Evolutionary conservation across 768 basidiomycete species (phyloP), one percentile per base, ranked within the genome.

Genomic region (Mycena alexandri): DNA sequence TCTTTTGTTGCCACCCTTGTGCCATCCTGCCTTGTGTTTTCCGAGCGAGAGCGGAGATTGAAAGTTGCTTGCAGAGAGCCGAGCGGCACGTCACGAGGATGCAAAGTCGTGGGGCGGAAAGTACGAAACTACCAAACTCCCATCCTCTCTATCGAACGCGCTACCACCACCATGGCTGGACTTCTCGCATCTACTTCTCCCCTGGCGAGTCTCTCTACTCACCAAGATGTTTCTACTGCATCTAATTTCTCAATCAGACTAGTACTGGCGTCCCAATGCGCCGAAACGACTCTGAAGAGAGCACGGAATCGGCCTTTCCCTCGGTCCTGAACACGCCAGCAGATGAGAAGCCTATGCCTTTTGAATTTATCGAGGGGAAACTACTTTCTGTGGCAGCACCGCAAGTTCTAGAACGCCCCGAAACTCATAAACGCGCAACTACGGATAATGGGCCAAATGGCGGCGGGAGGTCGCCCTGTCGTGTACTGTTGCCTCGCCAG

Each of bases 241-340:
- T n/a, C n/a, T n/a, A n/a, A n/a, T n/a, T n/a, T n/a, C n/a, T n/a
- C n/a, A 1, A n/a, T n/a, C n/a, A n/a, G n/a, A n/a, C n/a, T n/a
- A n/a, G n/a, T n/a, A 21, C 44, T 13, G 51, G 56, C 13, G 33
- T 67, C 17, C 56, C 56, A 8, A 67, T 70, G 56, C 43, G 34
- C n/a, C 69, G 69, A 12, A 64, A 53, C 44, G 66, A 71, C n/a
- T 71, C 65, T 25, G 57, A n/a, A 50, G 67, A 68, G 17, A 68
- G 56, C 48, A 51, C 62, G 11, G 61, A 67, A 19, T 71, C 70
- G 33, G 24, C 70, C 0, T 63, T 67, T 29, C 62, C 34, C 19
- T 71, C 65, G 9, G 58, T 44, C 19, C 57, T 71, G n/a, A 63
- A 71, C 53, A 71, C 70, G 1, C 70, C 70, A 9, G 52, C 70